Percentiles rank a stretch among this genome's conserved stretches.
phyloP scores from a whole-genome alignment of 805 yeast genomes.

The Isabelozyma rhagii region DNA sequence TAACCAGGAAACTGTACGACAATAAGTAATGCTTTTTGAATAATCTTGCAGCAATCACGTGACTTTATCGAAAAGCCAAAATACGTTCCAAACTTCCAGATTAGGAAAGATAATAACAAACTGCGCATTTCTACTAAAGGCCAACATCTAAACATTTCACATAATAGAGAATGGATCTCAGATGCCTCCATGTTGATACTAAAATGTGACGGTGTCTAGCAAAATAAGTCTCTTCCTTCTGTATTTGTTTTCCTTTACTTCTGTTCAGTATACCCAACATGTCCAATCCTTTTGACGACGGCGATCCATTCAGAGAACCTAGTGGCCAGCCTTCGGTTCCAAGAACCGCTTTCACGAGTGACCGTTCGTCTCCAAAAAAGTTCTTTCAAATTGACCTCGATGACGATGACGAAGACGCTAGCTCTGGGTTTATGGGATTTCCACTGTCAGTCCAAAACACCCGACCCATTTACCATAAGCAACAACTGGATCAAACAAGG shows the following conservation, averaged over 20 bases:
- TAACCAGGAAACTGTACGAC: too few species aligned
- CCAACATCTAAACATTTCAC: neutral
- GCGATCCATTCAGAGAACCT: constrained; percentile 28
- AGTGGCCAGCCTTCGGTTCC: constrained; percentile 29
- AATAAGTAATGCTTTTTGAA: too few species aligned
- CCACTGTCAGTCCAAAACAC: constrained; percentile 23
- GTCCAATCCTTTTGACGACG: constrained; percentile 32
- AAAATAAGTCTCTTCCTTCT: neutral
- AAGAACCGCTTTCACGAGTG: constrained; percentile 37
- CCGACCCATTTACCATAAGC: neutral
- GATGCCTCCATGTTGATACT: constrained; percentile 1
- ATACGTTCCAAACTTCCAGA: constrained; percentile 10
- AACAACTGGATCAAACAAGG: constrained; percentile 13
- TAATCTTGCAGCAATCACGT: neutral
- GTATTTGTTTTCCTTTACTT: neutral
- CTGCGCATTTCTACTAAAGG: neutral
- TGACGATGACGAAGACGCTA: constrained; percentile 16
- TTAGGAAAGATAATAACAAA: constrained; percentile 14
- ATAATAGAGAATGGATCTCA: constrained; percentile 2
- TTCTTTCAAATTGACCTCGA: constrained; percentile 22
- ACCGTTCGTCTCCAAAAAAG: constrained; percentile 35
- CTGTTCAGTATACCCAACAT: constrained; percentile 6
- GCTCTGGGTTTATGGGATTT: constrained; percentile 27
- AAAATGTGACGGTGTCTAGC: neutral
- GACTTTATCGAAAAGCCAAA: neutral